Base-by-base conservation (phyloP, 139 green algal species). In the Tetradesmus obliquus region DNA sequence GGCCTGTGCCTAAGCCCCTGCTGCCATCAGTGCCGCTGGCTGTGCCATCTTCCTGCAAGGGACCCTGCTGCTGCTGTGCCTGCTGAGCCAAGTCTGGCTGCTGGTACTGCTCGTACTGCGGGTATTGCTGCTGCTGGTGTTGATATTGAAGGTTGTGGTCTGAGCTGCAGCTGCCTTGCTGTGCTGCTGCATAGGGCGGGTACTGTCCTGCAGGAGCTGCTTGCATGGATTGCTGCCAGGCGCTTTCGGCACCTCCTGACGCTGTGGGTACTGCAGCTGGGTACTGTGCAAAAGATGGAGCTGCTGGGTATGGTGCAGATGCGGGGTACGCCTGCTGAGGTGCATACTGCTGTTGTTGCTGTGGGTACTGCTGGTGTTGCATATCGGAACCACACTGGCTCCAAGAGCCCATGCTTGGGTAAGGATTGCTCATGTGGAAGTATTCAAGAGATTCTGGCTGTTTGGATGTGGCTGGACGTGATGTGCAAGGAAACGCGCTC, bases 1-100 rank as follows among this genome's bases (percentile, higher is more conserved):
- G n/a, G 74, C 74, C 8, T 82, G 74, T 55, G n/a, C 74, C 74
- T 53, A 82, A 22, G 74, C 74, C 74, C 74, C 74, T 82, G 74
- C 74, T 82, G 74, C 74, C 74, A 55, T 82, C 74, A 13, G 17
- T 1, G 32, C 72, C 19, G 3, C 2, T 71, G 2, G 60, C 60
- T 76, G 66, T 3, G n/a, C 17, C 66, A 76, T 76, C 66, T 76
- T 5, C 66, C 66, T 76, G 66, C 66, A 76, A 76, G 66, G 66
- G 3, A 7, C 5, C 66, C 66, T 76, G 66, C 66, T 76, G 66
- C 66, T 76, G 66, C 66, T 24, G 66, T 24, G 66, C 66, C 15
- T 76, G 66, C 15, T 76, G 66, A 22, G 17, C 74, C 4, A 3
- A 82, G 8, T 54, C n/a, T 51, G n/a, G 20, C 15, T 51, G n/a